Conservation (phyloP, 2,329 filamentous ascomycete genomes). For the Apiospora aurea region DNA sequence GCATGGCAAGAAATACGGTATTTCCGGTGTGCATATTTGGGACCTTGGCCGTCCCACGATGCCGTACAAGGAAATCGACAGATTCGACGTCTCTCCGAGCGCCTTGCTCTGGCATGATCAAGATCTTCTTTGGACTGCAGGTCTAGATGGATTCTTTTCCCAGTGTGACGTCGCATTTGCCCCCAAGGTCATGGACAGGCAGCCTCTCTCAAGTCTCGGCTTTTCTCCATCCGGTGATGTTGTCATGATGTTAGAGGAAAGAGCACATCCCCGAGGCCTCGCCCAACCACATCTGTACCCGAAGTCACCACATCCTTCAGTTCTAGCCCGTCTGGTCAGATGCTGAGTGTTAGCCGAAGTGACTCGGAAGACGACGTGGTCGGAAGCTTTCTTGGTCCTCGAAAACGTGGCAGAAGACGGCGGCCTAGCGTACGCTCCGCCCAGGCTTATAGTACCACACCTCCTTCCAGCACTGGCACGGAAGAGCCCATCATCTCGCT, state of each 20-base stretch:
- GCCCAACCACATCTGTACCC: constrained; percentile 34
- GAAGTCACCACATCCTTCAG: constrained; percentile 50
- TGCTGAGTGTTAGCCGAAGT: constrained; percentile 64
- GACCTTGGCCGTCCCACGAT: constrained; percentile 72
- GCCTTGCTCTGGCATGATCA: constrained; percentile 69
- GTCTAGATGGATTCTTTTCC: constrained; percentile 66
- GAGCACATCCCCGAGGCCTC: constrained; percentile 54
- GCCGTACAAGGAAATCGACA: constrained; percentile 70
- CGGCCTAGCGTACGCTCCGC: constrained; percentile 52
- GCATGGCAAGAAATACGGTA: constrained; percentile 60
- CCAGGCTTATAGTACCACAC: constrained; percentile 60
- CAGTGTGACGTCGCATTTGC: constrained; percentile 72
- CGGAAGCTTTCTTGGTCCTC: constrained; percentile 63
- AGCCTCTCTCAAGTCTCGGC: constrained; percentile 65
- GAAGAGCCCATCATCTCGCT: constrained; percentile 57
- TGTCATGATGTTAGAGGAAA: constrained; percentile 68
- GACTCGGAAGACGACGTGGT: constrained; percentile 72
- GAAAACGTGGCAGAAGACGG: constrained; percentile 50
- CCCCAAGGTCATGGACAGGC: constrained; percentile 67
- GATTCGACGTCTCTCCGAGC: constrained; percentile 64
- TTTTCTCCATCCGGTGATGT: constrained; percentile 67
- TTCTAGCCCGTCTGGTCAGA: constrained; percentile 56
- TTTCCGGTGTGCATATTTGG: constrained; percentile 69
- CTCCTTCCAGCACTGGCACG: constrained; percentile 52
- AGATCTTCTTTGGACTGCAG: constrained; percentile 71